phyloP scores from a whole-genome alignment of 1,284 basidiomycete species.

The Boletus hoseneyae region DNA sequence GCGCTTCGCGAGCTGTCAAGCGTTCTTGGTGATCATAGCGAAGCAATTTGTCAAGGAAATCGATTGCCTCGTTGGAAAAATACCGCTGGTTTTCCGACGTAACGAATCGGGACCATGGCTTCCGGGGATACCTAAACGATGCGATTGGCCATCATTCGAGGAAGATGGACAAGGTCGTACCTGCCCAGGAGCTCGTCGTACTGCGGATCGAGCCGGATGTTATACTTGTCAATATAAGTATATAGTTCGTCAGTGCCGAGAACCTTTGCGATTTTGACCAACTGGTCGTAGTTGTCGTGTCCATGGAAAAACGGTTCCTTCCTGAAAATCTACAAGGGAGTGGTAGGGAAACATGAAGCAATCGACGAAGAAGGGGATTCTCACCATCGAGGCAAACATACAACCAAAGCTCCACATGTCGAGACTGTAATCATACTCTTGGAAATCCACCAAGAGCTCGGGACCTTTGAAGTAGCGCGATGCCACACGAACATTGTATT shows the following conservation, averaged over 20 bases:
- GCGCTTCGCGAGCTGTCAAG: constrained; percentile 89
- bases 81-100: constrained; percentile 95
- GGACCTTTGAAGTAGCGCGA: constrained; percentile 99
- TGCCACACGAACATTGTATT: constrained; percentile 98
- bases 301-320: constrained; percentile 99
- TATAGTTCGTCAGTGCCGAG: constrained; percentile 96
- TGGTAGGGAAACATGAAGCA: constrained; percentile 7
- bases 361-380: constrained; percentile 17
- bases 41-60: constrained; percentile 94
- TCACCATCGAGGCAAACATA: constrained; percentile 98
- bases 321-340: constrained; percentile 80
- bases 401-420: constrained; percentile 99
- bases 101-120: constrained; percentile 92
- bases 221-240: constrained; percentile 88
- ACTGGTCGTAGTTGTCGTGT: constrained; percentile 98
- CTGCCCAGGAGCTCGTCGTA: constrained; percentile 88
- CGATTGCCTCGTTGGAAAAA: constrained; percentile 97
- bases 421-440: constrained; percentile 94
- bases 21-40: constrained; percentile 97
- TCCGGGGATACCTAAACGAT: constrained; percentile 74
- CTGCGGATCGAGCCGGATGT: constrained; percentile 87
- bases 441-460: constrained; percentile 96
- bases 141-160: constrained; percentile 1
- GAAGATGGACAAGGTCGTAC: constrained; percentile 31
- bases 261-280: constrained; percentile 98